phyloP scores from a whole-genome alignment of 768 basidiomycete species.

The Melanogaster broomeanus region DNA sequence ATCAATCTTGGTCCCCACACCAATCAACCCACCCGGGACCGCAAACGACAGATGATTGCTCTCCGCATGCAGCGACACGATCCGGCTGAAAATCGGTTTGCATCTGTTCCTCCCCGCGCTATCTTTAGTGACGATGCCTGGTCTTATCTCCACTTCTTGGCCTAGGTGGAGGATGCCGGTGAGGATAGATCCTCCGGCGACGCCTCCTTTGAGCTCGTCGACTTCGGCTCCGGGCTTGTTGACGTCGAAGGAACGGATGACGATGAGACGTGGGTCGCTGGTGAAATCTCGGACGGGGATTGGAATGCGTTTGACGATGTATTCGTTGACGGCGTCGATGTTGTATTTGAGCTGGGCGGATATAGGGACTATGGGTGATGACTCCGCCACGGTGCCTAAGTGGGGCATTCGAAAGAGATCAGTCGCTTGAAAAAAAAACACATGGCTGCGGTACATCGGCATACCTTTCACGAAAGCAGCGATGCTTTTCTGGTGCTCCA shows the following conservation, averaged over 20 bases:
- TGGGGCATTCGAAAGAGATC: background rate
- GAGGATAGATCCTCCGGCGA: slow-evolving; percentile 95
- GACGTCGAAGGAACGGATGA: slow-evolving; percentile 99
- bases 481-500: slow-evolving; percentile 97
- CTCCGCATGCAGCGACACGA: slow-evolving; percentile 93
- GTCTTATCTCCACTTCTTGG: slow-evolving; percentile 94
- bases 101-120: slow-evolving; percentile 86
- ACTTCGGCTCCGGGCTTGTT: slow-evolving; percentile 99
- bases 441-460: slow-evolving; percentile 9
- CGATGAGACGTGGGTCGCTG: slow-evolving; percentile 90
- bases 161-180: slow-evolving; percentile 89
- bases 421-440: background rate
- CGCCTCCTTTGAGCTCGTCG: slow-evolving; percentile 96
- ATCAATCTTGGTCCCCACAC: slow-evolving; percentile 96
- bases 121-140: slow-evolving; percentile 96
- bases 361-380: slow-evolving; percentile 97
- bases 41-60: slow-evolving; percentile 93
- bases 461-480: slow-evolving; percentile 91
- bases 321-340: slow-evolving; percentile 98
- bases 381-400: slow-evolving; percentile 92
- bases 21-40: slow-evolving; percentile 96
- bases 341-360: slow-evolving; percentile 99
- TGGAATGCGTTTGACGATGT: slow-evolving; percentile 95
- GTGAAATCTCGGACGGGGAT: slow-evolving; percentile 93
- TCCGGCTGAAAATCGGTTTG: slow-evolving; percentile 89